Conservation (phyloP, 2,329 filamentous ascomycete genomes). For the Trichoderma sp. region DNA sequence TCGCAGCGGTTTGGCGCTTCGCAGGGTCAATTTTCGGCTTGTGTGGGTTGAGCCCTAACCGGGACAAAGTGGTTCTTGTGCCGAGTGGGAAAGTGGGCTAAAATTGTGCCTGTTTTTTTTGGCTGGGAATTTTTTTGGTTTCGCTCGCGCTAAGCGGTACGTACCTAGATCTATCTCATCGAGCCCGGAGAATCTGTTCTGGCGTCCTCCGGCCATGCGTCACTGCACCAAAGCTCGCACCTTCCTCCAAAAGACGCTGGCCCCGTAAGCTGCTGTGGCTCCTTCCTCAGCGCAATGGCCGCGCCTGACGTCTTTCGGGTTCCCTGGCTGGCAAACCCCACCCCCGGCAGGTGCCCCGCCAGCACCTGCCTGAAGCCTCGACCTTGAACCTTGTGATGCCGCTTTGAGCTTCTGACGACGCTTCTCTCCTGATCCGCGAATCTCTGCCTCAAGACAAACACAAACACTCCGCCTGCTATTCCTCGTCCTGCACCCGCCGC, state of each 20-base stretch:
- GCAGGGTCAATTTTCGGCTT: conserved; percentile 31
- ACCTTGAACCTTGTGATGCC: conserved; percentile 20
- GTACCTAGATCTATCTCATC: not conserved
- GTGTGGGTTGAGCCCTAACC: conserved; percentile 41
- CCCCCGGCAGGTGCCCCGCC: conserved; percentile 23
- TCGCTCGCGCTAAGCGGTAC: not conserved
- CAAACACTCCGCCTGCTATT: not conserved
- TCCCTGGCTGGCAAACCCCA: conserved; percentile 16
- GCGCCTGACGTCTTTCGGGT: conserved; percentile 28
- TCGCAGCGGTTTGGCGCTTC: conserved; percentile 25
- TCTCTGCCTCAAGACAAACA: not conserved
- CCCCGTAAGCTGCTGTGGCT: not conserved
- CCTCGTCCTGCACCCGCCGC: not conserved
- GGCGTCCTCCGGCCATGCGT: conserved; percentile 28
- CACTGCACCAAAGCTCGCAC: not conserved
- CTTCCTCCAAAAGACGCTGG: not conserved
- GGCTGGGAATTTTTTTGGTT: not conserved
- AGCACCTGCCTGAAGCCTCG: conserved; percentile 11
- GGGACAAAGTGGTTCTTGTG: conserved; percentile 5
- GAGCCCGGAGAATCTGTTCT: conserved; percentile 32
- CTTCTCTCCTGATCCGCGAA: conserved; percentile 13
- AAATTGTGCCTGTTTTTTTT: too few species aligned
- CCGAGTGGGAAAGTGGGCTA: not conserved
- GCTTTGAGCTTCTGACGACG: conserved; percentile 24
- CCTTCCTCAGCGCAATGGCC: conserved; percentile 6